These are phyloP conservation scores for Hawksworthiomyces lignivorus DNA, from an alignment of 2,329 filamentous ascomycete species.

Conservation along the genomic window DNA sequence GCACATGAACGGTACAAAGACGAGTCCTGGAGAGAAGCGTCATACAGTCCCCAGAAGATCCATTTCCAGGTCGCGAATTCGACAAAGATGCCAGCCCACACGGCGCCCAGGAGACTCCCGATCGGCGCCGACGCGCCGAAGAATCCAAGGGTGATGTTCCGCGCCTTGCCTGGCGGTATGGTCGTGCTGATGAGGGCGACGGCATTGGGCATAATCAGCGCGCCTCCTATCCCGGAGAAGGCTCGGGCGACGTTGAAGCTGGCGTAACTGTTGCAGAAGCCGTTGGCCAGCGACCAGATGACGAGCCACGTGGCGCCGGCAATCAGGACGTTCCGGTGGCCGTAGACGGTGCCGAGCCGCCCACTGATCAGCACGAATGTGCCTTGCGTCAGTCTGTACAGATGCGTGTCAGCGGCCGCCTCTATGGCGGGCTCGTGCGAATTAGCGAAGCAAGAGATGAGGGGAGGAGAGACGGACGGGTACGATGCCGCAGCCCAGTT, in stretches of 20 bases:
- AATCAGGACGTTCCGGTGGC: conserved; percentile 37
- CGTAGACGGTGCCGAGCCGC: conserved; percentile 44
- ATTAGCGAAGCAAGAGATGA: too few relatives aligned
- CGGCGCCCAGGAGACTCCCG: conserved; percentile 33
- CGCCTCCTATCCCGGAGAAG: conserved; percentile 42
- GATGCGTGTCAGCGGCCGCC: too few relatives aligned
- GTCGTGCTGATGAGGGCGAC: conserved; percentile 41
- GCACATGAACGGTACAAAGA: too few relatives aligned
- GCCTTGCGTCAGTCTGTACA: conserved; percentile 37
- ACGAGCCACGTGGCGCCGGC: conserved; percentile 33
- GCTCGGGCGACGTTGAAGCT: conserved; percentile 36
- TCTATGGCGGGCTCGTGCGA: too few relatives aligned
- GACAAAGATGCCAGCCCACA: conserved; percentile 31
- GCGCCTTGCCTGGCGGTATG: conserved; percentile 35
- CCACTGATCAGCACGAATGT: conserved; percentile 46
- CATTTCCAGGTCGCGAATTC: conserved; percentile 29
- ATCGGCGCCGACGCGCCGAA: conserved; percentile 40
- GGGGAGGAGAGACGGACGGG: not conserved
- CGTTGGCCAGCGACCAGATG: conserved; percentile 35
- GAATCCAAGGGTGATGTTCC: conserved; percentile 37
- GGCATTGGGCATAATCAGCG: conserved; percentile 43
- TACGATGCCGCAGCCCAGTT: not conserved
- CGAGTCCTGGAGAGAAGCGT: too few relatives aligned
- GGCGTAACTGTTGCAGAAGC: conserved; percentile 34
- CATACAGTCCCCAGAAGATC: conserved; percentile 24